These are phyloP conservation scores for Colletotrichum musicola DNA, from an alignment of 2,329 filamentous ascomycete genomes.

Conservation along the genomic window DNA sequence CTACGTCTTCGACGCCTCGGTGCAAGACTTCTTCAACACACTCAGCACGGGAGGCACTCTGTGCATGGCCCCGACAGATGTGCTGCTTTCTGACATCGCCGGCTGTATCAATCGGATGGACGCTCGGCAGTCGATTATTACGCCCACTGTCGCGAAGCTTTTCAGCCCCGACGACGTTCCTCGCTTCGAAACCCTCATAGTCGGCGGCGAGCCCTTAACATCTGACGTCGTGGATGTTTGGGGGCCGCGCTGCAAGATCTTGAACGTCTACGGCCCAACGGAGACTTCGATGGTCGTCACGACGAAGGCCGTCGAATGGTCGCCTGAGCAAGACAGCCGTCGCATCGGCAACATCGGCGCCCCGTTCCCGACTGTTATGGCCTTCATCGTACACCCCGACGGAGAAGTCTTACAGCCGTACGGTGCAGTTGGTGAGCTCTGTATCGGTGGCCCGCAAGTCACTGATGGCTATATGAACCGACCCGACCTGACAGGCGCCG, in stretches of 20 bases:
- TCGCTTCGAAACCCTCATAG: conserved; percentile 24
- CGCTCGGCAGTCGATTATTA: conserved; percentile 33
- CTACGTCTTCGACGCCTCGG: conserved; percentile 28
- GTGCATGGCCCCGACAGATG: conserved; percentile 19
- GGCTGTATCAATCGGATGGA: conserved; percentile 16
- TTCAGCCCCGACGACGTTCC: conserved; percentile 39
- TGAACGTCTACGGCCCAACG: conserved; percentile 42
- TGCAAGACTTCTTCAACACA: conserved; percentile 28
- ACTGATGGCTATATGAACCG: conserved; percentile 40
- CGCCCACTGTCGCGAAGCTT: conserved; percentile 39
- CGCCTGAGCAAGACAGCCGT: not conserved
- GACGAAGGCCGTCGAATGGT: conserved; percentile 19
- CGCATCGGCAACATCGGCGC: conserved; percentile 9
- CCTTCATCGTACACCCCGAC: conserved; percentile 13
- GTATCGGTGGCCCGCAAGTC: conserved; percentile 40
- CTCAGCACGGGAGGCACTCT: conserved; percentile 24
- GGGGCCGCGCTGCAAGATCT: conserved; percentile 28
- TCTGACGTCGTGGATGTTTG: conserved; percentile 28
- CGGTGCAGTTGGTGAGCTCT: conserved; percentile 42
- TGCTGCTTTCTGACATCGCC: conserved; percentile 16
- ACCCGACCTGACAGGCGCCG: conserved; percentile 28
- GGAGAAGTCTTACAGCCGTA: conserved; percentile 25
- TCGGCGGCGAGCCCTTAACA: conserved; percentile 32
- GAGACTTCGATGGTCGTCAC: conserved; percentile 38
- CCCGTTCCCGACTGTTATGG: conserved; percentile 18